Conservation (phyloP, 208 protist genomes). For the Acanthamoeba castellanii region DNA sequence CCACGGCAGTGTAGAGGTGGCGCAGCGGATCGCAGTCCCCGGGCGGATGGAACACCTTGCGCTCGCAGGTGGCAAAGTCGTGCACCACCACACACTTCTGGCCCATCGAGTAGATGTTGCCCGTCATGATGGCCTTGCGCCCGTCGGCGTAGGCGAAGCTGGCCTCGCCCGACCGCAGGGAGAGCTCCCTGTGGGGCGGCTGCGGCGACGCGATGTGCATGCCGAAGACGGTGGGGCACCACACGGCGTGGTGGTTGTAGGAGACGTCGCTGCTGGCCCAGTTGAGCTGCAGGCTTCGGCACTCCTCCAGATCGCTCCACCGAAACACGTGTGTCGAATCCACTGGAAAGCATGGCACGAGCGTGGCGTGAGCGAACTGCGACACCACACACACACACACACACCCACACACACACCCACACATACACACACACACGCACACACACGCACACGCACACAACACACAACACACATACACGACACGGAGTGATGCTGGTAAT, state of each 20-base stretch:
- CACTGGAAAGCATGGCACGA: neutral
- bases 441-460: too few species aligned
- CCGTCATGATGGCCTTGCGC: neutral
- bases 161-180: neutral
- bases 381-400: too few species aligned
- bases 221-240: neutral
- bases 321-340: neutral
- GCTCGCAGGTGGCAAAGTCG: slow-evolving; percentile 1
- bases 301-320: neutral
- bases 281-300: neutral
- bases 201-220: neutral
- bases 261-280: neutral
- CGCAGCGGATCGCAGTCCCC: neutral
- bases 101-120: neutral
- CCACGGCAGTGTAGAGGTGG: neutral
- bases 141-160: neutral
- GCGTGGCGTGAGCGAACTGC: too few species aligned
- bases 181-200: neutral
- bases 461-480: too few species aligned
- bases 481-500: too few species aligned
- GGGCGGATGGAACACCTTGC: neutral
- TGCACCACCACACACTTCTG: neutral
- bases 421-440: too few species aligned
- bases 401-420: too few species aligned
- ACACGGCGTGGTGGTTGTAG: neutral